Base-by-base conservation (phyloP, 2,329 filamentous ascomycete genomes). In the Monilinia polystroma region DNA sequence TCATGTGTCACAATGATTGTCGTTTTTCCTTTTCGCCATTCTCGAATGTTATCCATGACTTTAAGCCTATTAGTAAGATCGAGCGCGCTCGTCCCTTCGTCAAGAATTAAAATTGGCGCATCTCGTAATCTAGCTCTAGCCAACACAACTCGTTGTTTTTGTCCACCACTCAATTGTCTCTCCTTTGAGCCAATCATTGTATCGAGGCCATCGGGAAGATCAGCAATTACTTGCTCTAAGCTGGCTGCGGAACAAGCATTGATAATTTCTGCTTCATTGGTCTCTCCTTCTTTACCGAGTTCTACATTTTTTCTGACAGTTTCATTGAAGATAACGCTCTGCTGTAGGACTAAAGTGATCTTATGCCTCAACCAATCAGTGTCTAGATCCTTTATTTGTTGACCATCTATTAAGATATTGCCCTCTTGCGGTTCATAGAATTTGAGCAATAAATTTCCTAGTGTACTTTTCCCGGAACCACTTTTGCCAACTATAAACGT, bases 1-100 rank as follows among this genome's bases (percentile, higher is more conserved):
- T 98, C 92, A 74, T 98, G 94, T 0, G 95, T 97, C 72, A 98
- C 94, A 71, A 98, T 87, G 63, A 98, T 91, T 0, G 94, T 98
- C 0, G 93, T 97, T 76, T 91, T 95, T 0, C 85, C 89, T 47
- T 79, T 80, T 29, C 95, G 84, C 94, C 93, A 97, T 26, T 83
- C 75, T 10, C 92, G 84, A 63, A 97, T 89, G 0, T 88, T 86
- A 53, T 90, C 85, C 82, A 96, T 89, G 49, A 97, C 84, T 16
- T 87, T 77, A 0, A 79, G 79, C 68, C 89, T 85, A 66, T 85
- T 93, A 12, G 84, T 81, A n/a, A 88, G 85, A 72, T 98, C 94
- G 12, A 98, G 80, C 0, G 91, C 91, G 76, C 92, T 95, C 0
- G 92, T 97, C 0, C 91, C 87, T 76, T 98, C 95, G 71, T 98